A percentile compares a stretch with the other conserved stretches of the same genome.
Conservation (phyloP, 2,329 filamentous ascomycete genomes). For the Karstenula rhodostoma region DNA sequence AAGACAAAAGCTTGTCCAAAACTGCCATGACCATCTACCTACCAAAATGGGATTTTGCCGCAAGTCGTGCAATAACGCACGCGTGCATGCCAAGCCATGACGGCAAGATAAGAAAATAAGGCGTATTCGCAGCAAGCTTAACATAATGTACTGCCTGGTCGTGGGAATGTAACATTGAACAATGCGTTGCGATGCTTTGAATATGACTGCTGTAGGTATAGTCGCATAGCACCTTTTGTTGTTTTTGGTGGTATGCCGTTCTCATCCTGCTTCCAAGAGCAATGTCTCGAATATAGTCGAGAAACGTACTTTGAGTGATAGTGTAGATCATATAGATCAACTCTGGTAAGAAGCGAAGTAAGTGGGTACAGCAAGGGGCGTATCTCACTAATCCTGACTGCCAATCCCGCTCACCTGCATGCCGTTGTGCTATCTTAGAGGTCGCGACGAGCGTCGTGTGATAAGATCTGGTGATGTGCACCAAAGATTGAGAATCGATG, state of each 20-base stretch:
- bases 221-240: background rate
- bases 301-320: no score
- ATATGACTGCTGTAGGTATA: background rate
- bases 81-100: constrained; percentile 31
- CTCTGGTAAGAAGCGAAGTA: constrained; percentile 4
- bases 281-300: no score
- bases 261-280: background rate
- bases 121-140: constrained; percentile 17
- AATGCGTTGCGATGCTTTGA: constrained; percentile 1
- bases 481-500: background rate
- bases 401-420: background rate
- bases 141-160: constrained; percentile 8
- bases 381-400: background rate
- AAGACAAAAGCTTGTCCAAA: constrained; percentile 29
- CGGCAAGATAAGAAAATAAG: constrained; percentile 27
- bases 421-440: background rate
- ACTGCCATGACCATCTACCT: constrained; percentile 23
- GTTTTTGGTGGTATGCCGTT: background rate
- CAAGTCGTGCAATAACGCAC: constrained; percentile 12
- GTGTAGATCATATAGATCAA: constrained; percentile 7
- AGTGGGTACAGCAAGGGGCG: background rate
- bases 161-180: constrained; percentile 4
- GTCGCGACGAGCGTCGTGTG: background rate
- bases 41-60: constrained; percentile 24
- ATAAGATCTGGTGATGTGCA: background rate